Evolutionary conservation across 306 rosid genomes (phyloP).

Genomic region (Geum urbanum): DNA sequence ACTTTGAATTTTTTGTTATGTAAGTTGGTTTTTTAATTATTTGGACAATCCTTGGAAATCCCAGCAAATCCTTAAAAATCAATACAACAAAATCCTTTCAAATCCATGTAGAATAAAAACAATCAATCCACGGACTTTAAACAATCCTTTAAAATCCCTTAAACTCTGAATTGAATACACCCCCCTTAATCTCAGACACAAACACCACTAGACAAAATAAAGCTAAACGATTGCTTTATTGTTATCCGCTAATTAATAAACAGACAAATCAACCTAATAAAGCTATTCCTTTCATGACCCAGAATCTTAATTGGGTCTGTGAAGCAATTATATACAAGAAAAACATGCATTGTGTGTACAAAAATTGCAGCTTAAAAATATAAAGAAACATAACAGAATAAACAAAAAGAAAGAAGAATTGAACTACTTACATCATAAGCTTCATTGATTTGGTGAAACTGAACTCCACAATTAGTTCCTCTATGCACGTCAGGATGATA

Average conservation of each 20-base stretch:
- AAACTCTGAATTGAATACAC: no score
- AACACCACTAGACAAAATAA: no score
- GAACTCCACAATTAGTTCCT: conserved; percentile 72
- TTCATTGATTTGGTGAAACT: conserved; percentile 75
- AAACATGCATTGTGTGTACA: not conserved
- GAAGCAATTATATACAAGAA: not conserved
- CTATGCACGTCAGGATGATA: conserved; percentile 92
- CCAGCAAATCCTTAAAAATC: no score
- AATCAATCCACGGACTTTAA: no score
- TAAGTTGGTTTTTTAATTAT: no score
- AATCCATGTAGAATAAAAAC: no score
- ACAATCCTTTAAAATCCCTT: no score
- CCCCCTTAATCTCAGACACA: no score
- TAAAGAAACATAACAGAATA: not conserved
- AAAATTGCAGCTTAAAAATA: not conserved
- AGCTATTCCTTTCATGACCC: not conserved
- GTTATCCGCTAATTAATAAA: not conserved
- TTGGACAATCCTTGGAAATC: no score
- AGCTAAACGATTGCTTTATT: not conserved
- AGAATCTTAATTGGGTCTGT: not conserved
- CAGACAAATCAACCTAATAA: not conserved
- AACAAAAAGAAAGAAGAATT: not conserved
- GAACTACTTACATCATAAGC: conserved; percentile 70
- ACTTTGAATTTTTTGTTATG: no score
- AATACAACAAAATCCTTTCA: no score